Percentiles rank a stretch among this genome's conserved stretches.
Conservation (phyloP, 2,329 filamentous ascomycete species). For the Nigrospora osmanthi region DNA sequence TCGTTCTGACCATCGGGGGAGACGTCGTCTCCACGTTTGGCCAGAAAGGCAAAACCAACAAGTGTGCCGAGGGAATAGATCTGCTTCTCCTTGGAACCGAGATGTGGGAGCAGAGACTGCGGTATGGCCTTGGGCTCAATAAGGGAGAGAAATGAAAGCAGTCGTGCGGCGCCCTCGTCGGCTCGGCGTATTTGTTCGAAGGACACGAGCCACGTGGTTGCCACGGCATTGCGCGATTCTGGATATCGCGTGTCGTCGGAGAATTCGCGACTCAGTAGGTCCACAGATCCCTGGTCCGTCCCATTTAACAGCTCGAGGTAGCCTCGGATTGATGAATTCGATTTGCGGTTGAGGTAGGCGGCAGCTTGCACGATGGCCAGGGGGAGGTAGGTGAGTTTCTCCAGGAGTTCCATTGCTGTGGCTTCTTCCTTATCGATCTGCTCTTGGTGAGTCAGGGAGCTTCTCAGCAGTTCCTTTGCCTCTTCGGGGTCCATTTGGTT, state of each 20-base stretch:
- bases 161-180: constrained; percentile 14
- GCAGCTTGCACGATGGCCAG: constrained; percentile 32
- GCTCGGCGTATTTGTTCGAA: constrained; percentile 25
- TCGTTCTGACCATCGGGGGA: no score
- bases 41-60: constrained; percentile 25
- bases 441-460: constrained; percentile 11
- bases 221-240: constrained; percentile 23
- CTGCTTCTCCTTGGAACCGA: constrained; percentile 7
- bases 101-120: constrained; percentile 19
- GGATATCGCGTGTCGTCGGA: constrained; percentile 22
- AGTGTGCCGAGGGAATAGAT: constrained; percentile 19
- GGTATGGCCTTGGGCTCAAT: constrained; percentile 32
- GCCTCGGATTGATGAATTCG: constrained; percentile 5
- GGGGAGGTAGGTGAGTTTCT: constrained; percentile 28
- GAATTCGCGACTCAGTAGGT: constrained; percentile 25
- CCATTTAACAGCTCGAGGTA: constrained; percentile 25
- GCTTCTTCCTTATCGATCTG: constrained; percentile 6
- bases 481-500: constrained; percentile 18
- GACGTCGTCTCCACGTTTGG: constrained; percentile 9
- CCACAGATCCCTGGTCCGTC: constrained; percentile 19
- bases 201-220: constrained; percentile 29
- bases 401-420: constrained; percentile 13
- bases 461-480: constrained; percentile 17
- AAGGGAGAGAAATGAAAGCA: constrained; percentile 29
- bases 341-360: constrained; percentile 26